Evolutionary conservation across 2,329 filamentous ascomycete genomes (phyloP).

Genomic region (Chalaropsis thielavioides): DNA sequence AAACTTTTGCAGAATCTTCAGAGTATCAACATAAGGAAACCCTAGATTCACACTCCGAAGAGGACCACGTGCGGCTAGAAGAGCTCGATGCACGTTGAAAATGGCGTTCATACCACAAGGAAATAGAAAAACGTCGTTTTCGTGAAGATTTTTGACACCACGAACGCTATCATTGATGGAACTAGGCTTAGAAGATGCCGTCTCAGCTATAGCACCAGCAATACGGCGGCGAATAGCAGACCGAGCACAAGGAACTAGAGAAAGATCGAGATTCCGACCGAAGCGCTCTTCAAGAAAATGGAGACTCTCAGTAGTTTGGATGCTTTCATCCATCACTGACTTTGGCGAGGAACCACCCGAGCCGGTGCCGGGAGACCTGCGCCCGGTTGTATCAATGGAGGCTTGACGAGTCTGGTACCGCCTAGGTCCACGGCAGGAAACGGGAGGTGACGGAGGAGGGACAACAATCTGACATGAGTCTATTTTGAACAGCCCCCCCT

Average conservation of each 20-base stretch:
- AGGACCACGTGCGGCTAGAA: conserved; percentile 49
- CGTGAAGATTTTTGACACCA: conserved; percentile 51
- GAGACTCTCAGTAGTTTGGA: conserved; percentile 45
- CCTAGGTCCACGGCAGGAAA: conserved; percentile 31
- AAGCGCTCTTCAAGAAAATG: conserved; percentile 89
- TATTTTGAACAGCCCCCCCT: conserved; percentile 43
- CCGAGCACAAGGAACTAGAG: conserved; percentile 67
- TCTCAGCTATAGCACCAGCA: conserved; percentile 66
- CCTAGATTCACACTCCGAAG: conserved; percentile 78
- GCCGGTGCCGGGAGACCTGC: conserved; percentile 2
- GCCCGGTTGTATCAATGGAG: conserved; percentile 10
- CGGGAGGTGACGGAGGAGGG: conserved; percentile 15
- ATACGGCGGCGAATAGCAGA: conserved; percentile 77
- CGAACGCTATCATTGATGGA: conserved; percentile 29
- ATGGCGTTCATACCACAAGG: conserved; percentile 92
- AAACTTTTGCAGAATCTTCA: conserved; percentile 91
- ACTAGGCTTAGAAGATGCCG: conserved; percentile 22
- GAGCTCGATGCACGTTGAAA: conserved; percentile 66
- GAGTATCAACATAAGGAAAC: conserved; percentile 94
- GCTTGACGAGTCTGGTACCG: conserved; percentile 18
- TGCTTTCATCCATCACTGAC: conserved; percentile 15
- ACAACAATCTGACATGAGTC: conserved; percentile 8
- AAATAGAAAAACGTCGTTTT: conserved; percentile 79
- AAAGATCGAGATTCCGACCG: conserved; percentile 73
- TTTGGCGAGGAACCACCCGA: conserved; percentile 18